Evolutionary conservation across 2,329 filamentous ascomycete genomes (phyloP), one percentile per base, ranked within the genome.

Genomic region (Macrophomina tecta): DNA sequence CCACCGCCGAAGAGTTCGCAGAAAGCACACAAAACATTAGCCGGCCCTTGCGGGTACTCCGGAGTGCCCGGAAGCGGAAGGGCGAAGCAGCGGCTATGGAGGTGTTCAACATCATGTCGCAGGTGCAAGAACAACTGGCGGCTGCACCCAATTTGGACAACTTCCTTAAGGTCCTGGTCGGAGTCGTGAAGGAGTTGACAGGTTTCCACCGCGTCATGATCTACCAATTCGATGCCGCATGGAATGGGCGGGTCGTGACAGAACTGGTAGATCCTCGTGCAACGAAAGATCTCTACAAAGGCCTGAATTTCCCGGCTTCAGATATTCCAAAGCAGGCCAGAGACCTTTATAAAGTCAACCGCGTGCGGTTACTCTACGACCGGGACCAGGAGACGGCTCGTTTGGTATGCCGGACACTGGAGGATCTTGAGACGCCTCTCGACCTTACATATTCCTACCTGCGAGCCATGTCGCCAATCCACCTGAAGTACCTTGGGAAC

Each of bases 161-260:
- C 0, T 92, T 97, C 68, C 81, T 97, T 45, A 94, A 95, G 72
- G 89, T 94, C 5, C 79, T 95, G 3, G 91, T 94, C 0, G 93
- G 93, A 0, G 90, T 97, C 7, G 87, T 97, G 40, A 97, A 96
- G 74, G 93, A 97, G 73, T 76, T 97, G 58, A 96, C 93, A 0
- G 93, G 93, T 0, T 97, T 97, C 70, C 93, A 97, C 74, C 90
- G 93, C 12, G 92, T 97, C 56, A 94, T 97, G 91, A 86, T 97
- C 1, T 97, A 97, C 73, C 92, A 97, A 76, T 97, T 97, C 70
- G 93, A 97, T 76, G 83, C 88, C 4, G 79, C 84, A 0, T 95
- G 90, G 83, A 97, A 96, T 72, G 93, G 93, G 18, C 89, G 91
- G 66, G 93, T 97, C 1, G 93, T 97, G 4, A 93, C 93, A 0